Evolutionary conservation across 345 rosid species (phyloP).

Genomic region (Syzygium grande): DNA sequence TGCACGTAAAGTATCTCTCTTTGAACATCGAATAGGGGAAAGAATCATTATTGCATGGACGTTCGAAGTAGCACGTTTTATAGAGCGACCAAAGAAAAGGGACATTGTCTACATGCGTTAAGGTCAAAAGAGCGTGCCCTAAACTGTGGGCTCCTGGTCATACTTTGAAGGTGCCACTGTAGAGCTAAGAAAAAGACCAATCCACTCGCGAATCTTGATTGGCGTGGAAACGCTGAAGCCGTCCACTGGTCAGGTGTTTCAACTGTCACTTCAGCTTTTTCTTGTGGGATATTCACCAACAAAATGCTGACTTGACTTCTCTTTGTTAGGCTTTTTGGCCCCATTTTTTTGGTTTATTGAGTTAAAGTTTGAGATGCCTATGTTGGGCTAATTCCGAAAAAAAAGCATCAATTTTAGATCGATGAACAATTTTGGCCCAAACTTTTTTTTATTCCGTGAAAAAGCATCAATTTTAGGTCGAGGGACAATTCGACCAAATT

Average conservation of each 20-base stretch:
- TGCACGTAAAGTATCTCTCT: background rate
- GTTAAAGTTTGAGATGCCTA: background rate
- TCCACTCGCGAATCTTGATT: background rate
- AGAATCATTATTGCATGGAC: background rate
- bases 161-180: background rate
- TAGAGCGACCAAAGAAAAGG: background rate
- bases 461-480: no score
- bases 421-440: no score
- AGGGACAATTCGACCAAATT: no score
- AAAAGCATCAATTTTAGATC: no score
- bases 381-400: no score
- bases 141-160: background rate
- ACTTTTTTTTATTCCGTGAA: no score
- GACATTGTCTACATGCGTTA: background rate
- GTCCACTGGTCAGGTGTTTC: background rate
- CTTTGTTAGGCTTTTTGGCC: background rate
- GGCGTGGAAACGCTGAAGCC: background rate
- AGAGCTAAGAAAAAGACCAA: background rate
- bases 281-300: background rate
- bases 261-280: background rate
- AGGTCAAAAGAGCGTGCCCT: background rate
- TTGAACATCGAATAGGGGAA: background rate
- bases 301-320: background rate
- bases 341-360: background rate
- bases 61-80: background rate